Evolutionary conservation across 768 basidiomycete species (phyloP).

Genomic region (Auricularia sp.): DNA sequence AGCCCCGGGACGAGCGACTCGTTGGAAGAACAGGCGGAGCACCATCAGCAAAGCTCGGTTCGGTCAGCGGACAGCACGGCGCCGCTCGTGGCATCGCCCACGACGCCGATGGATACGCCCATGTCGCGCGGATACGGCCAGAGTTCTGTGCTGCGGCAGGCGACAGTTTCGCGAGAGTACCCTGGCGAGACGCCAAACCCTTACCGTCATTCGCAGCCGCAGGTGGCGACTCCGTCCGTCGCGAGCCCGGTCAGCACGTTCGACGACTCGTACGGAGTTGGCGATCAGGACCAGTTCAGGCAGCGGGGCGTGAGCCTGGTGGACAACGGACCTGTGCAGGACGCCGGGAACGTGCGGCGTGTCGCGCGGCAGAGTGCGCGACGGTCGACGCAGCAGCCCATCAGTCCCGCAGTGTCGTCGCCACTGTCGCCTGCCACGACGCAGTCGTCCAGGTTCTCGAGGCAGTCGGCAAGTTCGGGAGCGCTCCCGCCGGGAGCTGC

Average conservation of each 20-base stretch:
- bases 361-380: slow-evolving; percentile 54
- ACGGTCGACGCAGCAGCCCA: slow-evolving; percentile 46
- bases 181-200: slow-evolving; percentile 44
- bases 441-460: slow-evolving; percentile 44
- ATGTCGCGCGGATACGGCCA: not conserved
- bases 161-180: slow-evolving; percentile 27
- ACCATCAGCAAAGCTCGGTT: not conserved
- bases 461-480: slow-evolving; percentile 30
- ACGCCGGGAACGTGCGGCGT: slow-evolving; percentile 66
- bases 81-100: not conserved
- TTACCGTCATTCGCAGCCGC: slow-evolving; percentile 41
- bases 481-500: slow-evolving; percentile 68
- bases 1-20: slow-evolving; percentile 1
- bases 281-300: slow-evolving; percentile 28
- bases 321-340: slow-evolving; percentile 77
- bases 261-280: slow-evolving; percentile 26
- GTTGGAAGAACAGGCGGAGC: not conserved
- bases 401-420: not conserved
- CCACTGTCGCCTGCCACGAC: slow-evolving; percentile 35
- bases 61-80: slow-evolving; percentile 1
- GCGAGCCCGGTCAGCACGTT: slow-evolving; percentile 15
- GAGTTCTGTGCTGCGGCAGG: slow-evolving; percentile 13
- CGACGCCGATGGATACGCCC: not conserved
- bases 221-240: slow-evolving; percentile 17
- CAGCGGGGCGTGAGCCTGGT: slow-evolving; percentile 64